Base-by-base conservation (phyloP, 345 rosid species). In the Heritiera fomes region DNA sequence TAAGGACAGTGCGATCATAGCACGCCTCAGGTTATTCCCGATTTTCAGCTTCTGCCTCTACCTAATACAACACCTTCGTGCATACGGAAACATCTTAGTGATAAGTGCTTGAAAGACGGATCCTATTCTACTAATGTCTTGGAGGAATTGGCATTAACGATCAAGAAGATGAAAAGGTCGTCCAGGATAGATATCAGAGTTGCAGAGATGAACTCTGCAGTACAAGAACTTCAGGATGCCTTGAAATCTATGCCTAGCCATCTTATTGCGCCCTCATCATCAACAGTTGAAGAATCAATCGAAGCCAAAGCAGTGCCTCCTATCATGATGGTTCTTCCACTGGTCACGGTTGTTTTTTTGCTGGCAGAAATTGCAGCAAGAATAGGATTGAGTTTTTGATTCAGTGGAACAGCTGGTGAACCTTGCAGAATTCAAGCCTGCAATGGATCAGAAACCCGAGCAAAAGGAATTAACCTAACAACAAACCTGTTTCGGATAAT, bases 131-230 rank as follows among this genome's bases (percentile, higher is more conserved):
- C 87, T 1, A 80, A 73, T 45, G 82, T 90, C 76, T 75, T 90
- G 68, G 85, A 86, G 78, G 97, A 94, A 83, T 10, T 91, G 64
- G 82, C 88, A 1, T 73, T 41, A 34, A 82, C 82, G 56, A 63
- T 90, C 79, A 85, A 79, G 79, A 83, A 86, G 71, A 88, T 83
- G 75, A 85, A 76, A 71, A 88, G 73, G 64, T 88, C 94, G 14
- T 81, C 91, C 23, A 84, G 77, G 66, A 86, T 86, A 77, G 89
- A 84, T 28, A 55, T 83, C 23, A 80, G 75, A 9, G 78, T 87
- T 49, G 86, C 75, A 59, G 90, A 91, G 61, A 90, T 92, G 97
- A 87, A 80, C 59, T 83, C 76, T 32, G 91, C 93, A 20, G 88
- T 85, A 10, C 81, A 85, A 78, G 88, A 90, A 68, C 93, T 92